Evolutionary conservation across 139 green algal genomes (phyloP).

Genomic region (Chlorella ohadii): DNA sequence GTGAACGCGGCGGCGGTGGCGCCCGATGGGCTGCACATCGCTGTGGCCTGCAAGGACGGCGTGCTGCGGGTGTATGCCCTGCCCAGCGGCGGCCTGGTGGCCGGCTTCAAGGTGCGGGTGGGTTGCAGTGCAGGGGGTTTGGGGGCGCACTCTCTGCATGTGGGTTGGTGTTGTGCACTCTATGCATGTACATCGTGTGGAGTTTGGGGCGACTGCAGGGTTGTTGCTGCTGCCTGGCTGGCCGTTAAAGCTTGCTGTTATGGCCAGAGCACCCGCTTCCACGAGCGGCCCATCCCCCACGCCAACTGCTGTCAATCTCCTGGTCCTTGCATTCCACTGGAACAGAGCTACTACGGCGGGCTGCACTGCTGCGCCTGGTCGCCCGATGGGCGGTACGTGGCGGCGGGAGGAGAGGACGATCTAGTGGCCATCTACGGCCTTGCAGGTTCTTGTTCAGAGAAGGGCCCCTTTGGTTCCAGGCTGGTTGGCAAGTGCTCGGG

Average conservation of each 20-base stretch:
- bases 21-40: slow-evolving; percentile 77
- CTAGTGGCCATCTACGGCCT: slow-evolving; percentile 85
- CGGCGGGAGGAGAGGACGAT: slow-evolving; percentile 92
- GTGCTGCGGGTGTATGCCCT: slow-evolving; percentile 77
- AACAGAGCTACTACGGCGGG: slow-evolving; percentile 89
- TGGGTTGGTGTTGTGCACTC: neutral
- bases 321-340: neutral
- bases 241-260: neutral
- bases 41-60: slow-evolving; percentile 82
- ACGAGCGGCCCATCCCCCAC: too few species aligned
- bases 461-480: too few species aligned
- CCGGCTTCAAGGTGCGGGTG: slow-evolving; percentile 77
- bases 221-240: neutral
- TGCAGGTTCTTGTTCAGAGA: too few species aligned
- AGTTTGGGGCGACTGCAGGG: neutral
- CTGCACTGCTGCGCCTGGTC: slow-evolving; percentile 90
- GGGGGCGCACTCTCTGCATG: too few species aligned
- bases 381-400: slow-evolving; percentile 80
- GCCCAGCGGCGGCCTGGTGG: slow-evolving; percentile 51
- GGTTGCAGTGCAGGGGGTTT: too few species aligned
- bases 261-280: too few species aligned
- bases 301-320: too few species aligned
- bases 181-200: too few species aligned
- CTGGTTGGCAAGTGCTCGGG: too few species aligned
- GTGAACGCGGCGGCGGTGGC: slow-evolving; percentile 78